Base-by-base conservation (phyloP, 495 filamentous ascomycete genomes). In the Penicillium salamii region DNA sequence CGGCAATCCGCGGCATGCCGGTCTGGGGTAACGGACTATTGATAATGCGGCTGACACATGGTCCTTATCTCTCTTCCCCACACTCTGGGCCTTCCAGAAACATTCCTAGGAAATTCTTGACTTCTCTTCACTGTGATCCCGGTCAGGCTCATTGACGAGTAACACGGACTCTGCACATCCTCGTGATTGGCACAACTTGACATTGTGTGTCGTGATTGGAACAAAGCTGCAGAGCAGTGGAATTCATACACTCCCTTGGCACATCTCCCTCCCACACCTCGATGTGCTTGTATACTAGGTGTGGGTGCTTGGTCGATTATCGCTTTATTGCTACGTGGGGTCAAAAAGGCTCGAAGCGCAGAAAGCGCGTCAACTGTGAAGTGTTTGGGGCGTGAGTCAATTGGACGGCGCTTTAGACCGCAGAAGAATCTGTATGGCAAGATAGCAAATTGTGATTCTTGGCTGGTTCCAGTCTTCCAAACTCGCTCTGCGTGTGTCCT, bases 281-380 rank as follows among this genome's bases (percentile, higher is more conserved):
- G 70, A 74, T 71, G 70, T 65, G 58, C 59, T 59, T 61, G 63
- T 71, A 61, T 57, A 65, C 61, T 59, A 66, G 57, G 57, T 67
- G 61, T 63, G 65, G 66, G 55, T 69, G 63, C 55, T 58, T 74
- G 44, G 57, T 69, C 49, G 70, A 74, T 60, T 74, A 70, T 70
- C 70, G 68, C 50, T 74, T 70, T 38, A 34, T 69, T 23, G 63
- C 67, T 37, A 71, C 68, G 40, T 71, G 70, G 68, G 66, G 67
- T 24, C 66, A 69, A 59, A 55, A 47, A 55, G 59, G 55, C 49
- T 59, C 59, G 36, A 55, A 58, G 46, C 66, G 63, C 36, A 65
- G 59, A 61, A 68, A 61, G 61, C 50, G 56, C 41, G 40, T 32
- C 48, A 50, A 53, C 47, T 46, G 36, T 26, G 15, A 44, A 26